Base-by-base conservation (phyloP, 345 rosid species). In the Salix udensis region DNA sequence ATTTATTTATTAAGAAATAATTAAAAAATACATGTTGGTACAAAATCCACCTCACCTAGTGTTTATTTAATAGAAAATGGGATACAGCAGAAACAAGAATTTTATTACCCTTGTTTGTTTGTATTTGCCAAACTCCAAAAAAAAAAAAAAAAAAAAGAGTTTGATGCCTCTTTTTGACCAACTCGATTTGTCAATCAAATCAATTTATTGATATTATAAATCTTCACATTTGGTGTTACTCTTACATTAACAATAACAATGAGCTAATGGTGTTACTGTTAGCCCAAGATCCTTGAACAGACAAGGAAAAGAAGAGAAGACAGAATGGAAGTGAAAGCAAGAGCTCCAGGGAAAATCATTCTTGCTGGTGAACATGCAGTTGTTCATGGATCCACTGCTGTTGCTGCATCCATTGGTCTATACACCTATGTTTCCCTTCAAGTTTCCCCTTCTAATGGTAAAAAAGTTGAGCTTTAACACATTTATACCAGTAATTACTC, bases 341-440 rank as follows among this genome's bases (percentile, higher is more conserved):
- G 89, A 83, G 98, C 99, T 75, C 99, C 97, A 0, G 98, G 98
- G 42, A 96, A 94, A 82, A 88, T 96, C 86, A 96, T 96, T 67
- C 94, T 96, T 36, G 84, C 96, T 46, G 97, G 99, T 1, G 99
- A 96, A 77, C 99, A 96, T 52, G 97, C 96, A 0, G 98, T 96
- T 76, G 99, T 96, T 42, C 98, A 96, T 82, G 97, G 99, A 81
- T 89, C 90, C 73, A 86, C 97, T 7, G 97, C 97, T 10, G 91
- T 96, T 70, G 97, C 97, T 66, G 90, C 98, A 24, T 89, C 97
- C 84, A 88, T 96, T 90, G 85, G 88, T 87, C 97, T 94, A 81
- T 92, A 79, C 82, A 92, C 93, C 66, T 78, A 70, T 28, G 89
- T 86, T 78, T 79, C 96, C 69, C 81, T 96, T 26, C 88, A 88